These are phyloP conservation scores for Rhodotorula sp. DNA, from an alignment of 1,284 basidiomycete genomes.

Conservation along the genomic window DNA sequence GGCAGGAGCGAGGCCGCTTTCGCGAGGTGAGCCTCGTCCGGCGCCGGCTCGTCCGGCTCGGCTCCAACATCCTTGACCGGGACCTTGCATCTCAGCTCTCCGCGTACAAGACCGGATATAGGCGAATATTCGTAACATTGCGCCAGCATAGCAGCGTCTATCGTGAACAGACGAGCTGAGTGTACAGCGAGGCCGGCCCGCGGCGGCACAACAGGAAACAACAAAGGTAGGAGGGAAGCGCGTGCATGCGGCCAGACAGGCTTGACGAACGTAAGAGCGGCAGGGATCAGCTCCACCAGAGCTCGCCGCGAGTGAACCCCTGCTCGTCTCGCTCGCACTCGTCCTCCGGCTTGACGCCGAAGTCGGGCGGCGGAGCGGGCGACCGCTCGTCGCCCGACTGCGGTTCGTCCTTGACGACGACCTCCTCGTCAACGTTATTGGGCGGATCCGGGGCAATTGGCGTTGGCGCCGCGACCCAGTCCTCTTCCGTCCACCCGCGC, in stretches of 20 bases:
- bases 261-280: too few species aligned
- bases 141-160: too few species aligned
- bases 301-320: constrained; percentile 2
- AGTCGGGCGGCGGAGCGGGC: neutral
- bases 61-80: too few species aligned
- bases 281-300: constrained; percentile 6
- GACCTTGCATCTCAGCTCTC: too few species aligned
- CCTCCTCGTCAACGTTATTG: neutral
- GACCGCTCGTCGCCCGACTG: neutral
- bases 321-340: constrained; percentile 2
- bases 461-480: neutral
- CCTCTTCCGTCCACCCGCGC: neutral
- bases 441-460: neutral
- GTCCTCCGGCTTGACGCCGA: neutral
- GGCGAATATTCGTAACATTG: too few species aligned
- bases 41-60: neutral
- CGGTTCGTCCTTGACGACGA: neutral
- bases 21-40: neutral
- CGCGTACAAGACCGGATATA: too few species aligned
- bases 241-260: too few species aligned
- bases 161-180: neutral
- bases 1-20: too few species aligned
- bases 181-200: neutral
- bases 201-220: neutral
- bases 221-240: neutral